phyloP scores from a whole-genome alignment of 2,329 filamentous ascomycete species.

The Apiospora marii region DNA sequence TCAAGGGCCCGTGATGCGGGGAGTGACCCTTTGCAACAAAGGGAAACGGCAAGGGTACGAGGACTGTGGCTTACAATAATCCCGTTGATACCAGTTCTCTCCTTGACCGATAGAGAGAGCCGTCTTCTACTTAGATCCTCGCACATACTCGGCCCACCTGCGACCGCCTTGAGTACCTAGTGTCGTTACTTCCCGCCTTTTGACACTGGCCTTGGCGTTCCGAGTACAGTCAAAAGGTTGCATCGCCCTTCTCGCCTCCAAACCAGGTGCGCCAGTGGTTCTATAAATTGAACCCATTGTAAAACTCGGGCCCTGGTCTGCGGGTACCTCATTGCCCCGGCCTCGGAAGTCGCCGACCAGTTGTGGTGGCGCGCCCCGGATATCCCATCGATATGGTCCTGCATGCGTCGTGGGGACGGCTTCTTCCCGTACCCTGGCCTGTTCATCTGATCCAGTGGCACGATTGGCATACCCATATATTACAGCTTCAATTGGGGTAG shows the following conservation, averaged over 20 bases:
- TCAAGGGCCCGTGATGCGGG: not conserved
- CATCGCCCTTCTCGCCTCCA: not conserved
- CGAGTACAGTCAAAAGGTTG: not conserved
- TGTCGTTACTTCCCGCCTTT: not conserved
- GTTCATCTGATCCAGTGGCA: not conserved
- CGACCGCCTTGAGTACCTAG: not conserved
- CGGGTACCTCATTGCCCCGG: not conserved
- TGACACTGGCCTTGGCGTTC: slow-evolving; percentile 8
- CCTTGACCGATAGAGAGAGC: not conserved
- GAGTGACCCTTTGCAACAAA: not conserved
- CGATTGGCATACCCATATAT: not conserved
- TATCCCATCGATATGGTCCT: not conserved
- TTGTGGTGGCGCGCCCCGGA: not conserved
- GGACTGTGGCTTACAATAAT: too few species aligned
- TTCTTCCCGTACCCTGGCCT: not conserved
- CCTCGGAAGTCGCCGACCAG: not conserved
- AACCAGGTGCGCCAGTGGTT: too few species aligned
- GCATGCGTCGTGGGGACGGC: not conserved
- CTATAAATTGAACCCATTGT: not conserved
- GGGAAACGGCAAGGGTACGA: not conserved
- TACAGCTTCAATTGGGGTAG: not conserved
- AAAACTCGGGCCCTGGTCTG: not conserved
- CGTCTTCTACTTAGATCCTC: not conserved
- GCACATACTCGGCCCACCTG: not conserved
- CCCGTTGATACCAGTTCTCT: not conserved